phyloP scores from a whole-genome alignment of 2,329 filamentous ascomycete genomes.

The Aspergillus pseudonomiae region DNA sequence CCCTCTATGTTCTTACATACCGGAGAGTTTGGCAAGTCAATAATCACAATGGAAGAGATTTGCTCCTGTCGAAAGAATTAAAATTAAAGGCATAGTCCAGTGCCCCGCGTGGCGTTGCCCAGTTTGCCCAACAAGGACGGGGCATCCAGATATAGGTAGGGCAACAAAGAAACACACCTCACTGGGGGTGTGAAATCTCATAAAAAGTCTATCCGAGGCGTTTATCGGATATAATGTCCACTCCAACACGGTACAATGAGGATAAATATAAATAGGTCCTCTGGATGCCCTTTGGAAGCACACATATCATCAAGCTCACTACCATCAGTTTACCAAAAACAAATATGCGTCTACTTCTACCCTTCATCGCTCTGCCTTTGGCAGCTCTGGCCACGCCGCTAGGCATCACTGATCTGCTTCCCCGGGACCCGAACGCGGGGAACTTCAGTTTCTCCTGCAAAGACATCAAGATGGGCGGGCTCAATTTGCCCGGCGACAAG shows the following conservation, averaged over 20 bases:
- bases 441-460: neutral
- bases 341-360: neutral
- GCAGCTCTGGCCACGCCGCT: neutral
- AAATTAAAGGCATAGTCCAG: neutral
- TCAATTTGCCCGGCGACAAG: too few relatives aligned
- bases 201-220: neutral
- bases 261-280: neutral
- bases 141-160: neutral
- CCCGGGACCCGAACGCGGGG: neutral
- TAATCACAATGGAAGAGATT: neutral
- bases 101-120: neutral
- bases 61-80: neutral
- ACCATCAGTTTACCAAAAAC: neutral
- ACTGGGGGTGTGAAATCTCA: neutral
- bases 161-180: neutral
- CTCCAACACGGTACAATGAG: neutral
- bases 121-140: neutral
- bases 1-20: neutral
- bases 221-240: neutral
- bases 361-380: neutral
- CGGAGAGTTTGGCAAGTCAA: neutral
- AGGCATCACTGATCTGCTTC: too few relatives aligned
- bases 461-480: too few relatives aligned
- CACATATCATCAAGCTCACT: neutral
- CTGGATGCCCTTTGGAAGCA: neutral